Base-by-base conservation (phyloP, 305 asterid species). In the Nicotiana rustica region DNA sequence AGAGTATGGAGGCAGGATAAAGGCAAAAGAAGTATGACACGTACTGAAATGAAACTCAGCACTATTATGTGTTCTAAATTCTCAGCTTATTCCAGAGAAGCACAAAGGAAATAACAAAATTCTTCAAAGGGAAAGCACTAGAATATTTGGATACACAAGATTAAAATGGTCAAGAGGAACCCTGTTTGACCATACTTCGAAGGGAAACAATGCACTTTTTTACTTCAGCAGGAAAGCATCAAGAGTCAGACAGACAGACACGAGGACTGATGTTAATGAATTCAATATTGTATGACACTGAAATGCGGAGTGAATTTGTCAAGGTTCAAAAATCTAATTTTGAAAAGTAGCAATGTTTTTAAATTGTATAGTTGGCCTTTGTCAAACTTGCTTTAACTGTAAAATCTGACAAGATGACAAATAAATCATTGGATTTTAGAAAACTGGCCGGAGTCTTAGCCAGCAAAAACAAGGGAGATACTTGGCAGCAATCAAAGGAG, bases 191-290 rank as follows among this genome's bases (percentile, higher is more conserved):
- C 62, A 55, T 55, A 55, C 29, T 76, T 55, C 2, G 66, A 76
- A 76, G 80, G 66, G 56, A 76, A 76, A 55, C 17, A 76, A 52
- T 49, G 47, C 79, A 75, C 64, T 29, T 75, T 75, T 62, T 55
- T 55, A 76, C 66, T 55, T 55, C 31, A 52, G 47, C 80, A 10
- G 10, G 66, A 55, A 0, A 55, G 44, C 67, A 55, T 76, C 67
- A 76, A 76, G 49, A 55, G 66, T 31, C 25, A 25, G 25, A 25
- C 25, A 25, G 25, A 25, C n/a, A 31, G 49, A 76, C 66, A 76
- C 3, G 15, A 55, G 62, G 66, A 31, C 49, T 15, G 80, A 29
- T 15, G 79, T 75, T 44, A 55, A 76, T 76, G 66, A 31, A 55
- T 55, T 76, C 21, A 76, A 31, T 76, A 76, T 76, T n/a, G n/a